Evolutionary conservation across 306 rosid species (phyloP), one percentile per base, ranked within the genome.

Genomic region (Herpetospermum pedunculosum): DNA sequence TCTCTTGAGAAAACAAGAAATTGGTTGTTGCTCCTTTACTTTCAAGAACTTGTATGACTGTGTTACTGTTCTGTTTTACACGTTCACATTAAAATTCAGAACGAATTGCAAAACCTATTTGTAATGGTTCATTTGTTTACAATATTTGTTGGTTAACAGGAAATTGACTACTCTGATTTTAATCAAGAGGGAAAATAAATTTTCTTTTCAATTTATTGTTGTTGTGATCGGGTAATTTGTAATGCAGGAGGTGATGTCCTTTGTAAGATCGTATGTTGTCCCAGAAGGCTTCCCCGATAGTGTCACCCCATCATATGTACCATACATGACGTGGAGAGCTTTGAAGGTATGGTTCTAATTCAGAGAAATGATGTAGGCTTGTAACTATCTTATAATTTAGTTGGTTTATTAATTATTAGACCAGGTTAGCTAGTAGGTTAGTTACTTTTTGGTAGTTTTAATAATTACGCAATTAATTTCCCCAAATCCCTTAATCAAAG

Each of bases 281-380:
- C 99, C 99, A 0, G 97, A 94, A 78, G 99, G 97, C 26, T 94
- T 94, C 78, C 99, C 99, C 2, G 85, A 89, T 14, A 94, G 88
- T 40, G 99, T 94, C 19, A 80, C 85, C 53, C 92, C 97, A 69
- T 91, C 99, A 1, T 94, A 94, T 75, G 97, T 94, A 8, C 99
- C 99, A 0, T 94, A 94, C 84, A 94, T 94, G 99, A 79, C 89
- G 29, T 94, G 97, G 97, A 85, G 99, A 77, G 99, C 99, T 77
- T 83, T 94, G 62, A 94, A 94, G 98, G 98, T 92, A 78, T 43
- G 53, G 7, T 28, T 68, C 28, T 32, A 48, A 35, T 74, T 52
- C 44, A 37, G 21, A 10, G 23, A 72, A 53, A 19, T 30, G 19
- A 48, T 30, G 43, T 28, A 70, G 6, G 25, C 13, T 8, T 70